These are phyloP conservation scores for Cladosporium sp. DNA, from an alignment of 2,329 filamentous ascomycete species.

Conservation along the genomic window DNA sequence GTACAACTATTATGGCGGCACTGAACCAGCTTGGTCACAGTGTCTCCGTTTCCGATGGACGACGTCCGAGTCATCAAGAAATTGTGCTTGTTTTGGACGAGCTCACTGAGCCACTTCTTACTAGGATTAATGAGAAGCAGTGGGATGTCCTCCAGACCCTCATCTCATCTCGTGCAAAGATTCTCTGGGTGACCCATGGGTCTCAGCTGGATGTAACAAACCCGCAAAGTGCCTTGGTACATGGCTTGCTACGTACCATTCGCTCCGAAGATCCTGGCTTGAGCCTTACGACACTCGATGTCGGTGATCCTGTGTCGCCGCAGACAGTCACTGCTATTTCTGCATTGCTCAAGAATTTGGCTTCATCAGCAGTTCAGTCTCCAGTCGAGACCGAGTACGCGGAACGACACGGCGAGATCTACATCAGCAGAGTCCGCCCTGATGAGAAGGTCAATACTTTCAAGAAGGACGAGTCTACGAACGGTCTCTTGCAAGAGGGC, in stretches of 20 bases:
- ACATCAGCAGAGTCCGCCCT: neutral
- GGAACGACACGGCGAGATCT: neutral
- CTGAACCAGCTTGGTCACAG: neutral
- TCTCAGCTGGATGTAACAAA: neutral
- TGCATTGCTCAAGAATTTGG: neutral
- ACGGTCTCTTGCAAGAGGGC: neutral
- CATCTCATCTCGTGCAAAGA: neutral
- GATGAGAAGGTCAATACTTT: neutral
- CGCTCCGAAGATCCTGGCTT: neutral
- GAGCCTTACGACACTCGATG: neutral
- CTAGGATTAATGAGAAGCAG: neutral
- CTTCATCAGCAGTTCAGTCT: neutral
- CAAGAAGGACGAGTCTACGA: neutral
- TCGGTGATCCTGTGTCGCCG: neutral
- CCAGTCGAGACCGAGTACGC: neutral
- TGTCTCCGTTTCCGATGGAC: neutral
- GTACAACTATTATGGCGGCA: neutral
- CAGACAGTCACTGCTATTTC: neutral
- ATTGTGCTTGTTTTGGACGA: neutral
- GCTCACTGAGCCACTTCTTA: neutral
- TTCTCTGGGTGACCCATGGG: neutral
- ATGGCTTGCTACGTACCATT: neutral
- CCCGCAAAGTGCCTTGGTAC: neutral
- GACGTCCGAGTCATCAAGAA: neutral
- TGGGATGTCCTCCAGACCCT: neutral